Evolutionary conservation across 495 filamentous ascomycete species (phyloP), one percentile per base, ranked within the genome.

Genomic region (Thermochaetoides thermophila): DNA sequence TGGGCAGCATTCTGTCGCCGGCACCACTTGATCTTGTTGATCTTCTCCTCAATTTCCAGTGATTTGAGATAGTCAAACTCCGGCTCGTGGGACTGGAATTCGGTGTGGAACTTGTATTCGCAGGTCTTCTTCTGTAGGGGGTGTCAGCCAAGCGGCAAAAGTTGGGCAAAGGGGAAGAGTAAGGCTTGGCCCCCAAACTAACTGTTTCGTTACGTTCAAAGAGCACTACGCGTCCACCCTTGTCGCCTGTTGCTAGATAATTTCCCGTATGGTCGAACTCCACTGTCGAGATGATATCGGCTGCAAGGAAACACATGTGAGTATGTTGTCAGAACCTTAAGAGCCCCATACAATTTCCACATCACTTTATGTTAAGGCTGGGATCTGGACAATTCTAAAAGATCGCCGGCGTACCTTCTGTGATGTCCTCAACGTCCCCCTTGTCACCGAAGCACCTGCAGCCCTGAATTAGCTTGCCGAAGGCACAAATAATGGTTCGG

Each of bases 1-100:
- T 97, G 89, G 22, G 89, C 94, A 40, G 89, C 81, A 68, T 97
- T 97, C 57, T 94, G 85, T 59, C 89, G 75, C 48, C 81, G 76
- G 57, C 89, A 97, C 89, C 89, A 97, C 64, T 96, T 97, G 60
- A 97, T 97, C 68, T 97, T 97, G 70, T 97, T 97, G 71, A 97
- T 97, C 66, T 97, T 97, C 63, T 97, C 89, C 70, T 97, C 89
- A 45, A 97, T 97, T 63, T 97, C 89, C 38, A 97, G 69, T 14
- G 89, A 97, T 63, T 97, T 97, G 36, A 97, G 73, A 57, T 97
- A 97, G 53, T 97, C 89, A 57, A 97, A 97, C 57, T 97, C 89
- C 14, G 89, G 89, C 55, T 97, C 89, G 60, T 97, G 89, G 34
- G 89, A 97, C 68, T 97, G 89, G 42, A 97, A 97, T 52, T 97